phyloP scores from a whole-genome alignment of 176 grass and related monocot genomes.

The Phyllostachys edulis region DNA sequence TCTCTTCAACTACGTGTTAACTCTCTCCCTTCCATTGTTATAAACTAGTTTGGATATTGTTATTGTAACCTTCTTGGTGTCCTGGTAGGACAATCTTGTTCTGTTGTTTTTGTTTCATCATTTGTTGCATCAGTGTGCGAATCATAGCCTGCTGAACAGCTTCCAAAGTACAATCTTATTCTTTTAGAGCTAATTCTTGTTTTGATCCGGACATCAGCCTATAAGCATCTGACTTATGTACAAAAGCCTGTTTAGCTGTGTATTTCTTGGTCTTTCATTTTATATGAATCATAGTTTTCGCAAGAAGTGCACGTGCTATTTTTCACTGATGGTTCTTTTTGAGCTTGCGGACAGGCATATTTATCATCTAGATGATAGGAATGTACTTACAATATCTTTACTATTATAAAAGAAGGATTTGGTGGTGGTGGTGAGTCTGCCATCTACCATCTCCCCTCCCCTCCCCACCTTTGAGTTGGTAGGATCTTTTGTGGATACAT shows the following conservation, averaged over 20 bases:
- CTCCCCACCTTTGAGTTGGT: no score
- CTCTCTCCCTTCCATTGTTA: neutral
- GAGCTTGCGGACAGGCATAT: neutral
- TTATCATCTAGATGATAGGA: neutral
- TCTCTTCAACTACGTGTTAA: neutral
- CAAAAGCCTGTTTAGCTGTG: neutral
- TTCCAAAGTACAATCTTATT: neutral
- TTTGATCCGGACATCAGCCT: neutral
- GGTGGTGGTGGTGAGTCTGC: no score
- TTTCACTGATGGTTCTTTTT: neutral
- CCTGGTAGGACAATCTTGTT: neutral
- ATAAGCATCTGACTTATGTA: neutral
- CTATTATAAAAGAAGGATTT: no score
- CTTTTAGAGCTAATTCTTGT: neutral
- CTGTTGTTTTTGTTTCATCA: neutral
- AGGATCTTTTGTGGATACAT: no score
- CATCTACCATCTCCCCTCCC: no score
- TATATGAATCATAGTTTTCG: neutral
- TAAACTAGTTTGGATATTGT: neutral
- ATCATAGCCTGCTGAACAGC: neutral
- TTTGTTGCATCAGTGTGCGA: neutral
- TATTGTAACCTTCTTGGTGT: neutral
- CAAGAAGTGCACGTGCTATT: constrained; percentile 2
- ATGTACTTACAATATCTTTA: neutral
- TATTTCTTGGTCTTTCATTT: neutral